phyloP scores from a whole-genome alignment of 129 eudicot genomes.

The Glebionis coronaria region DNA sequence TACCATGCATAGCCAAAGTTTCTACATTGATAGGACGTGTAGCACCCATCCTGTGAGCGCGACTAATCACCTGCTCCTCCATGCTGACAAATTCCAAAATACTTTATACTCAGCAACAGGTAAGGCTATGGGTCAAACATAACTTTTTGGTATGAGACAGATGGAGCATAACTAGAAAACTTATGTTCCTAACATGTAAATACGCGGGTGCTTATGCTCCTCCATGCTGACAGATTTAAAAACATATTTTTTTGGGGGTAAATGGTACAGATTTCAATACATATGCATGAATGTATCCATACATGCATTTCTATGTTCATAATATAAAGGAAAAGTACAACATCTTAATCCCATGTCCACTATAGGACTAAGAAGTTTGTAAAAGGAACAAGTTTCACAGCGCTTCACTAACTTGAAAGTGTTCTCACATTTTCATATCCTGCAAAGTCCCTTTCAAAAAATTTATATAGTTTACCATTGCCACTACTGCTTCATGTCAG shows the following conservation, averaged over 20 bases:
- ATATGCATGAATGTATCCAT: too few species aligned
- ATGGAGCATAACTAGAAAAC: too few species aligned
- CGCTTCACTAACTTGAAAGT: neutral
- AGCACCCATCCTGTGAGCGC: constrained; percentile 99
- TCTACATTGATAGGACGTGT: constrained; percentile 86
- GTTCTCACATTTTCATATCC: constrained; percentile 3
- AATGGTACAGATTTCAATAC: too few species aligned
- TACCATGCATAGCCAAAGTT: constrained; percentile 94
- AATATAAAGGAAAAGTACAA: neutral
- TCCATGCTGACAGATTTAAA: too few species aligned
- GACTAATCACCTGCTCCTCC: constrained; percentile 99
- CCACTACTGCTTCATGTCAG: neutral
- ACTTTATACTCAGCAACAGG: neutral
- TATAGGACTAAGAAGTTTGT: too few species aligned
- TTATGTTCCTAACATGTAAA: too few species aligned
- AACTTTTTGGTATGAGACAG: too few species aligned
- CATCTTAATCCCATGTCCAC: neutral
- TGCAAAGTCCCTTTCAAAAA: neutral
- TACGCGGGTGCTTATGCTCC: too few species aligned
- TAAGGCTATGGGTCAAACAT: too few species aligned
- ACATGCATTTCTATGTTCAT: neutral
- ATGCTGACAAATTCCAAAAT: constrained; percentile 44
- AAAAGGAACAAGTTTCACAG: too few species aligned
- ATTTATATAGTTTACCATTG: neutral
- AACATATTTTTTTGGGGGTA: too few species aligned